Evolutionary conservation across 225 moss, liverwort and hornwort genomes (phyloP), one percentile per base, ranked within the genome.

Genomic region (Takakia lepidozioides): DNA sequence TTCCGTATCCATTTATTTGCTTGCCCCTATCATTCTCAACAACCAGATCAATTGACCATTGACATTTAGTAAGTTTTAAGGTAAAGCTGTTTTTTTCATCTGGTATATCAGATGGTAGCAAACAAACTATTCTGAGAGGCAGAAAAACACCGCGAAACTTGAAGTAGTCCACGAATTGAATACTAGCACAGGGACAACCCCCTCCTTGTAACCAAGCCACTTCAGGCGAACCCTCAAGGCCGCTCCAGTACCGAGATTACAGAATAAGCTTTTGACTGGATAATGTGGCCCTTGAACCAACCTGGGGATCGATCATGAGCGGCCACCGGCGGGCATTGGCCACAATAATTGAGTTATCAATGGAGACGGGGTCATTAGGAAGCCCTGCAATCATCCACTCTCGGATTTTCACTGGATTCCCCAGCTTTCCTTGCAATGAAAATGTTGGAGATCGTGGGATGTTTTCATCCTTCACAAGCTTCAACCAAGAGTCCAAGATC

Each of bases 291-390:
- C n/a, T n/a, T n/a, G n/a, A n/a, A 38, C 51, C 25, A 35, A 89
- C 93, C 66, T 95, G 89, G 3, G 93, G 93, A 38, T 89, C 93
- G 57, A 95, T 87, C 93, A 95, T 95, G 1, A 95, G 74, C 45
- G 93, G 89, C 93, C 93, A 95, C 38, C 86, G 75, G 2, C 84
- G 89, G 19, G 89, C 81, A 66, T 95, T 95, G 7, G 84, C 84
- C 8, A 90, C 73, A 29, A 89, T 55, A 25, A 89, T 95, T 28
- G 69, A 83, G 64, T 95, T 95, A 11, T 95, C 93, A 28, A 95
- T 68, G 29, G 93, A 95, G 39, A 95, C 89, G 0, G 74, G 79
- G 35, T 95, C 93, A 18, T 95, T 95, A 3, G 89, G 93, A 56
- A 95, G 71, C 42, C 93, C 93, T 25, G 64, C 68, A 57, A 95